Percentiles rank a stretch among this genome's conserved stretches.
These are phyloP conservation scores for Betula pendula DNA, from an alignment of 306 rosid genomes.

Conservation along the genomic window DNA sequence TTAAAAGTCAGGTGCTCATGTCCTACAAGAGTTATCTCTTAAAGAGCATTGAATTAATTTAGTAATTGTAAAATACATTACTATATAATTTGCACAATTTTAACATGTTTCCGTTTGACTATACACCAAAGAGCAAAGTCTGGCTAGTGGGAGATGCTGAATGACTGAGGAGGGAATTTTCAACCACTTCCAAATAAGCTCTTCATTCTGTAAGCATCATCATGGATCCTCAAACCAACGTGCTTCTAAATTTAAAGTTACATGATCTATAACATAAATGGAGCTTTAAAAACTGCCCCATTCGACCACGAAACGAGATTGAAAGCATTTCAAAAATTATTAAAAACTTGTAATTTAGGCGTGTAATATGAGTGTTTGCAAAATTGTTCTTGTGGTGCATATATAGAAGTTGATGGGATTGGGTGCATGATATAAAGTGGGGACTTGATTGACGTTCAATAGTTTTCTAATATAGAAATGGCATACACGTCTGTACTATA, in stretches of 20 bases:
- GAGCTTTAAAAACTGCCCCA: background rate
- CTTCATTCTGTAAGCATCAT: background rate
- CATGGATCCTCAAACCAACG: background rate
- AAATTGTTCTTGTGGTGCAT: no score
- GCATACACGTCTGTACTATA: no score
- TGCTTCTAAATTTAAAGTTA: background rate
- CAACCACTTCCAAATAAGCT: background rate
- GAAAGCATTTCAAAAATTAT: slow-evolving; percentile 1
- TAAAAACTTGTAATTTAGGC: background rate
- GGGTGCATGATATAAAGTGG: no score
- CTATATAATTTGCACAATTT: background rate
- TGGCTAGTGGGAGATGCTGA: background rate
- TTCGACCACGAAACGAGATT: background rate
- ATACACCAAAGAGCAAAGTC: background rate
- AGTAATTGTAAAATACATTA: no score
- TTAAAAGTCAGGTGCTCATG: no score
- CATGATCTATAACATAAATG: background rate
- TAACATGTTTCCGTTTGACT: background rate
- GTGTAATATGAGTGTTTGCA: no score
- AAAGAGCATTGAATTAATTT: no score
- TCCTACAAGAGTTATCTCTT: no score
- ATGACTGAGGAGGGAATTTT: background rate
- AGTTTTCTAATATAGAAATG: no score
- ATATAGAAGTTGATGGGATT: no score
- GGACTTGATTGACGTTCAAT: no score